Evolutionary conservation across 2,329 filamentous ascomycete genomes (phyloP), one percentile per base, ranked within the genome.

Genomic region (Neoascochyta sp.): DNA sequence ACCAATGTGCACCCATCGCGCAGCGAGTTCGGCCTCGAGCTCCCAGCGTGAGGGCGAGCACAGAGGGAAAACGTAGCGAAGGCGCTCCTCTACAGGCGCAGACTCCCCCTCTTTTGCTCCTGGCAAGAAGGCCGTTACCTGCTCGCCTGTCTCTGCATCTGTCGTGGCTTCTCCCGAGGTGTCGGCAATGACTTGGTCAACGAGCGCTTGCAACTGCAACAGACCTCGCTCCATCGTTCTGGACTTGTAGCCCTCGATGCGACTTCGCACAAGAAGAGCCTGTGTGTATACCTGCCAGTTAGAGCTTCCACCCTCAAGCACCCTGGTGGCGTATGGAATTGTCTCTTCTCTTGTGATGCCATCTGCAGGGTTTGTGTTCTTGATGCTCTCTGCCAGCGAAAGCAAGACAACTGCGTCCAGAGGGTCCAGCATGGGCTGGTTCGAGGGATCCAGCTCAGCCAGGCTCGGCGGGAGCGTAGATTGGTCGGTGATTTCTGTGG

Each of bases 201-300:
- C 89, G 0, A 98, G 78, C 1, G 89, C 89, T 63, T 98, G 92
- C 46, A 98, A 76, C 64, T 98, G 92, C 12, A 98, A 68, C 0
- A 98, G 78, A 24, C 87, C 86, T 37, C 92, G 75, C 65, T 98
- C 92, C 20, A 93, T 74, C 0, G 92, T 98, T 32, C 90, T 75
- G 30, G 89, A 86, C 30, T 80, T 78, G 63, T 93, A 89, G 0
- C 89, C 75, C 63, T 98, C 92, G 32, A 96, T 90, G 10, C 92
- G 76, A 38, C 86, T 94, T 24, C 92, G 77, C 2, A 96, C 85
- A 0, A 98, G 72, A 7, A 98, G 70, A 0, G 88, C 92, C 57
- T 96, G 89, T 0, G 92, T 95, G 58, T 96, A 96, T 18, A 95
- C 82, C 60, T 96, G 92, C 92, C 92, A 98, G 62, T 96, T 98